Percentiles rank a stretch among this genome's conserved stretches.
These are phyloP conservation scores for Trametes punicea DNA, from an alignment of 768 basidiomycete genomes.

Conservation along the genomic window DNA sequence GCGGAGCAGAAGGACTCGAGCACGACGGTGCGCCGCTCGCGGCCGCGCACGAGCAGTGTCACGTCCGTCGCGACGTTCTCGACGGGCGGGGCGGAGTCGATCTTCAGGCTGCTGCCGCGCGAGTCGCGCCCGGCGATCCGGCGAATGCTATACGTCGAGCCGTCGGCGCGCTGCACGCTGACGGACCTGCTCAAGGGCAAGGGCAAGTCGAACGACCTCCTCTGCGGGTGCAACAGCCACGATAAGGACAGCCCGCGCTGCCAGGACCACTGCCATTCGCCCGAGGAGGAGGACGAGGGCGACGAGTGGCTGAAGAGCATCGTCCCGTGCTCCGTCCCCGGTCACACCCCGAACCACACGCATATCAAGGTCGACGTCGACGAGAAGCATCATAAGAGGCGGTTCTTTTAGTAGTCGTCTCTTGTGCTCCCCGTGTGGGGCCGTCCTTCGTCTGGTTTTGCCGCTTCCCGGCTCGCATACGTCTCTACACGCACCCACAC, in stretches of 20 bases:
- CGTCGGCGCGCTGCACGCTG: conserved; percentile 84
- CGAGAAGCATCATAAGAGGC: conserved; percentile 69
- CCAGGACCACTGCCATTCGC: conserved; percentile 61
- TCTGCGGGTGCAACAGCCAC: conserved; percentile 71
- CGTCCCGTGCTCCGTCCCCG: conserved; percentile 55
- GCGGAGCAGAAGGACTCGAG: conserved; percentile 12
- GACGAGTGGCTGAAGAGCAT: conserved; percentile 88
- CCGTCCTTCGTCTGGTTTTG: not conserved
- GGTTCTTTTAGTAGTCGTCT: conserved; percentile 59
- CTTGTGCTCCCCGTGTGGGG: not conserved
- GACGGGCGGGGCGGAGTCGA: conserved; percentile 79
- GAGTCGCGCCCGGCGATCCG: conserved; percentile 88
- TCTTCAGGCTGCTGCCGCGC: conserved; percentile 92
- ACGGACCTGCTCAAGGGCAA: conserved; percentile 84
- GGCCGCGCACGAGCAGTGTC: conserved; percentile 31
- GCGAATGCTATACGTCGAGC: conserved; percentile 92
- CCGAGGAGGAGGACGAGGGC: conserved; percentile 72
- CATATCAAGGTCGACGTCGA: conserved; percentile 75
- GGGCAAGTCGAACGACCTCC: conserved; percentile 69
- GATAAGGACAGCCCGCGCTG: conserved; percentile 46
- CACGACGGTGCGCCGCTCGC: conserved; percentile 17
- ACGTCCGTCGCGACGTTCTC: conserved; percentile 62
- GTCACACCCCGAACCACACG: conserved; percentile 48
- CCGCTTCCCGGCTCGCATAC: not conserved
- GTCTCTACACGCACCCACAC: not conserved